Base-by-base conservation (phyloP, 768 basidiomycete species). In the Chiua virens region DNA sequence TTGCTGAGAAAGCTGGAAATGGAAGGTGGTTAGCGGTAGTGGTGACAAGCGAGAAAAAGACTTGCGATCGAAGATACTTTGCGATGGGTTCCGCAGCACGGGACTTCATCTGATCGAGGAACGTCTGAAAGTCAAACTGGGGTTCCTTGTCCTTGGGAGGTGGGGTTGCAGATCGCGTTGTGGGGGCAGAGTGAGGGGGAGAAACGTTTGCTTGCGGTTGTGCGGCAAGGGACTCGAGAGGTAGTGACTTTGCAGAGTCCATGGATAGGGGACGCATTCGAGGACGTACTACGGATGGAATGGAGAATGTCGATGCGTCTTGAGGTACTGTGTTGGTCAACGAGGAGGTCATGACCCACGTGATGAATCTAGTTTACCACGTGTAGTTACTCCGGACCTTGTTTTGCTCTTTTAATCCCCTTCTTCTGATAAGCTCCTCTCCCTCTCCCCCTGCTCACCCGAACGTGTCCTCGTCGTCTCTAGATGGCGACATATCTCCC, bases 1-100 rank as follows among this genome's bases (percentile, higher is more conserved):
- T 95, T 96, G 66, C 87, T 90, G 64, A 98, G 67, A 64, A 98
- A 98, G 38, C 95, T 98, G 63, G 5, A 15, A 0, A 46, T 1
- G 39, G 20, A 14, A 45, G 14, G 17, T n/a, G 51, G 23, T 49
- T 10, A 50, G 45, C 22, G 22, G 45, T 5, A 14, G n/a, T 27
- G 52, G 22, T 27, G 39, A 52, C 34, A 27, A 27, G 32, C 40
- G 42, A 20, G 25, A 34, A 40, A 40, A 25, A 34, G 37, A 82
- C 91, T 58, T 70, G 95, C 95, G 93, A 97, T 75, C 92, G 83
- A 45, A 99, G 78, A 73, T 95, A 98, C 70, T 92, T 92, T 25
- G 91, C 92, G 20, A 98, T 88, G 7, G 94, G 90, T 49, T 99
- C 97, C 2, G 96, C 93, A 43, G 80, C 74, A 62, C 84, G 86